These are phyloP conservation scores for Cynanchum wilfordii DNA, from an alignment of 257 asterid species.

Conservation along the genomic window DNA sequence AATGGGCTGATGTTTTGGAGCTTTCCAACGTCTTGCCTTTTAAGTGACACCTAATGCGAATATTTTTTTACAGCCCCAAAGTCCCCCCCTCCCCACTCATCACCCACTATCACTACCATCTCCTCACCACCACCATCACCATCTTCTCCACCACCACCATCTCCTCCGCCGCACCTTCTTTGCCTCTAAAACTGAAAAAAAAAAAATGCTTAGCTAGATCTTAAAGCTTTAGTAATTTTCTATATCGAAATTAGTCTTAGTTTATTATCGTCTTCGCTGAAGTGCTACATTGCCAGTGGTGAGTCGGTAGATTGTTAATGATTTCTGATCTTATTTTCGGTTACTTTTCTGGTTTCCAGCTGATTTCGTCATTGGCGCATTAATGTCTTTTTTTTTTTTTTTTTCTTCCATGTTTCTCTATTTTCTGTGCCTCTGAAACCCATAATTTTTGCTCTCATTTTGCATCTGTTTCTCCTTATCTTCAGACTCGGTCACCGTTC, in stretches of 20 bases:
- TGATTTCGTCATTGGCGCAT: slow-evolving; percentile 11
- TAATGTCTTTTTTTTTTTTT: too few species aligned
- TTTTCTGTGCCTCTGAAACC: slow-evolving; percentile 18
- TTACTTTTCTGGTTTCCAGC: background rate
- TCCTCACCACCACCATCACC: background rate
- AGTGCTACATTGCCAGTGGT: slow-evolving; percentile 23
- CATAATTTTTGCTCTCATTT: slow-evolving; percentile 7
- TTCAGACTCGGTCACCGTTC: slow-evolving; percentile 5
- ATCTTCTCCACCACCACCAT: slow-evolving; percentile 17
- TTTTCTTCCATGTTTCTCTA: background rate
- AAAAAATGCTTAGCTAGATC: slow-evolving; percentile 21
- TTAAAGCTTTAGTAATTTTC: background rate
- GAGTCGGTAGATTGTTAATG: background rate
- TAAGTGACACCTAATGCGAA: slow-evolving; percentile 52
- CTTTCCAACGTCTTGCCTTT: slow-evolving; percentile 38
- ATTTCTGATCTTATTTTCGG: slow-evolving; percentile 3
- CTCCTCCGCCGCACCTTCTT: background rate
- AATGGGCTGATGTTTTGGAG: slow-evolving; percentile 47
- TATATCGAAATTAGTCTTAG: background rate
- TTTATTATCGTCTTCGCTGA: background rate
- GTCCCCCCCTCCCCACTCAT: slow-evolving; percentile 3
- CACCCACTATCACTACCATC: background rate
- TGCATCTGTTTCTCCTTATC: slow-evolving; percentile 6
- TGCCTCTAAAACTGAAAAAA: slow-evolving; percentile 6
- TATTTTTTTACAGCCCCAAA: slow-evolving; percentile 26